Conservation (phyloP, 805 yeast genomes). For the Yarrowia sp. region DNA sequence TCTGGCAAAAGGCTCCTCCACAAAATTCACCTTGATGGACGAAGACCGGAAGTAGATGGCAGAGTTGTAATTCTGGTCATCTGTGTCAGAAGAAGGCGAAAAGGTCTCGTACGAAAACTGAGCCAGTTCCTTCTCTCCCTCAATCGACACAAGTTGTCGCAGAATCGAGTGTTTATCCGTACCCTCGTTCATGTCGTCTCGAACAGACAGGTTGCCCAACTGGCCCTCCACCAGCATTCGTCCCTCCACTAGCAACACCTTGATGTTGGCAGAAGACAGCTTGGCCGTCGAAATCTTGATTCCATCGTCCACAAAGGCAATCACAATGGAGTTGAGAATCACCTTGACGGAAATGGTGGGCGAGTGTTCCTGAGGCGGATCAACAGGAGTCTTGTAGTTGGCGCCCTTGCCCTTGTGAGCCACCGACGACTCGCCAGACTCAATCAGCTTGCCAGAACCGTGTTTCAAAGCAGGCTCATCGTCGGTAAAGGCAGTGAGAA, state of each 20-base stretch:
- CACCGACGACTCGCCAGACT: not conserved
- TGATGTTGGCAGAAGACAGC: slow-evolving; percentile 67
- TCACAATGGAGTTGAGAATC: slow-evolving; percentile 65
- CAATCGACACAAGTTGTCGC: slow-evolving; percentile 69
- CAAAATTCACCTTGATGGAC: slow-evolving; percentile 69
- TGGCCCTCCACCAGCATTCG: slow-evolving; percentile 67
- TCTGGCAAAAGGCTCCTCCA: slow-evolving; percentile 73
- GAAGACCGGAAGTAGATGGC: slow-evolving; percentile 65
- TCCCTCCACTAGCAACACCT: slow-evolving; percentile 61
- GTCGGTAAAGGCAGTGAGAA: slow-evolving; percentile 81
- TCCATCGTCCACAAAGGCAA: slow-evolving; percentile 79
- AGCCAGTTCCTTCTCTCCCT: slow-evolving; percentile 67
- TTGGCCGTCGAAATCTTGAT: slow-evolving; percentile 74
- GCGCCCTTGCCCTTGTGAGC: not conserved
- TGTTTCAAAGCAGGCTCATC: slow-evolving; percentile 45
- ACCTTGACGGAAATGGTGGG: slow-evolving; percentile 56
- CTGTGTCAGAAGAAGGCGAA: slow-evolving; percentile 51
- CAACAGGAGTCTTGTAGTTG: slow-evolving; percentile 12
- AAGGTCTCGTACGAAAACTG: slow-evolving; percentile 82
- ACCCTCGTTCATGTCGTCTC: slow-evolving; percentile 69
- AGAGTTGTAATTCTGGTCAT: slow-evolving; percentile 49
- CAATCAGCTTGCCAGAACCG: not conserved
- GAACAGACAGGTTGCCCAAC: slow-evolving; percentile 73
- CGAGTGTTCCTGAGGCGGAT: not conserved
- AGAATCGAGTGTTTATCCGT: slow-evolving; percentile 52